Evolutionary conservation across 345 rosid genomes (phyloP), one percentile per base, ranked within the genome.

Genomic region (Trapa bicornis): DNA sequence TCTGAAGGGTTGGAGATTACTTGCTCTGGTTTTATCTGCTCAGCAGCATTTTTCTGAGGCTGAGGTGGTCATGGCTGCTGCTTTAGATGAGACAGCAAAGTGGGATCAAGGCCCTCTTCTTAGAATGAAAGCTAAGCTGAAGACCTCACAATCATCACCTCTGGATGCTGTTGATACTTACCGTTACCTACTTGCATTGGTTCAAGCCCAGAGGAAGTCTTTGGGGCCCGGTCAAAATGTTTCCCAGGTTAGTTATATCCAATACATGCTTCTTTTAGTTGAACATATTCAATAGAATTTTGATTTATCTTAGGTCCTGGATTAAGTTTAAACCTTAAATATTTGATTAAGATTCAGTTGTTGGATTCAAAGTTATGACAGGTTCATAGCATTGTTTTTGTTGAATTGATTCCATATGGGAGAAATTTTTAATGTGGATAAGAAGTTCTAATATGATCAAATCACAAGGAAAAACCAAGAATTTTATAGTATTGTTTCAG

Each of bases 31-130:
- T 76, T 77, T 93, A 76, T 87, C 97, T 0, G 97, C 97, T 75
- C 97, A 90, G 64, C 96, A 88, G 60, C 79, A 89, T 72, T 88
- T 84, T 73, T 70, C 96, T 5, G 96, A 88, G 83, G 90, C 98
- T 73, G 91, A 85, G 73, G 90, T 87, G 63, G 97, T 93, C 47
- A 88, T 78, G 6, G 96, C 84, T 76, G 98, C 97, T 70, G 96
- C 97, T 73, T 79, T 90, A 62, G 97, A 90, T 68, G 97, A 90
- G 89, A 90, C 89, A 37, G 83, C 89, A 54, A 90, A 85, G 70
- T 93, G 97, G 97, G 97, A 93, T 69, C 95, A 88, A 77, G 92
- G 88, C 65, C 89, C 89, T 52, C 72, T 93, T 29, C 82, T 90
- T 68, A 87, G 84, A 81, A 77, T 90, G 68, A 93, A 90, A 76